Conservation (phyloP, 495 filamentous ascomycete species). For the Podospora tetraspora region DNA sequence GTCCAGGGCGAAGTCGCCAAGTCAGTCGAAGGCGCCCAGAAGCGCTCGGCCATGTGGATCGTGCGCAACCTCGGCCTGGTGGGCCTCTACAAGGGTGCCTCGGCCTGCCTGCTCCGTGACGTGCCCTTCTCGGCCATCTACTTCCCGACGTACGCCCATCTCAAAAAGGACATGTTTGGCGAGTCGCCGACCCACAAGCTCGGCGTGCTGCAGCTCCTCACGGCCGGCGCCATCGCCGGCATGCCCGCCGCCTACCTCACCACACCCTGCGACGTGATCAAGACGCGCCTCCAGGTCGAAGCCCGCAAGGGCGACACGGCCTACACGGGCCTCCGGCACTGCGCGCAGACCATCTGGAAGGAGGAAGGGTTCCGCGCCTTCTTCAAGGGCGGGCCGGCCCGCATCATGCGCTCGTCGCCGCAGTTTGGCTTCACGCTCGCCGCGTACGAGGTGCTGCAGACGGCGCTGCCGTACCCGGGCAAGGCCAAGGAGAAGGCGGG, state of each 20-base stretch:
- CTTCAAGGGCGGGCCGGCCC: constrained; percentile 96
- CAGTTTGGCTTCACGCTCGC: constrained; percentile 98
- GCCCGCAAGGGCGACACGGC: constrained; percentile 86
- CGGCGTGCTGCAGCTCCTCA: constrained; percentile 85
- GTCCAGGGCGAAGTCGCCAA: constrained; percentile 95
- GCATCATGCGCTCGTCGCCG: constrained; percentile 87
- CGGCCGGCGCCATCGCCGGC: constrained; percentile 92
- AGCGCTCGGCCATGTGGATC: constrained; percentile 95
- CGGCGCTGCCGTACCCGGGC: constrained; percentile 69
- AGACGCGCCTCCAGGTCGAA: constrained; percentile 95
- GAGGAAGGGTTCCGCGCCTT: constrained; percentile 94
- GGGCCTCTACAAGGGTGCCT: constrained; percentile 96
- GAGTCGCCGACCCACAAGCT: constrained; percentile 86
- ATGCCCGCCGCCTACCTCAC: constrained; percentile 98
- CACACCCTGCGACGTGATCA: constrained; percentile 97
- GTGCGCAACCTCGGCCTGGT: constrained; percentile 91
- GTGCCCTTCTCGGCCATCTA: constrained; percentile 98
- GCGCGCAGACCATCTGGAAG: constrained; percentile 71
- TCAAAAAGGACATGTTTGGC: constrained; percentile 91
- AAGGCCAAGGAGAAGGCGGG: constrained; percentile 37
- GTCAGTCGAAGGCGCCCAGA: constrained; percentile 73
- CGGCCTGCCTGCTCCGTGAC: constrained; percentile 88
- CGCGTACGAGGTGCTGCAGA: constrained; percentile 88
- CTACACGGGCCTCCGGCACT: constrained; percentile 85
- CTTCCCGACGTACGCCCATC: constrained; percentile 92